Base-by-base conservation (phyloP, 352 stramenopile genomes). In the Globisporangium okanoganense region DNA sequence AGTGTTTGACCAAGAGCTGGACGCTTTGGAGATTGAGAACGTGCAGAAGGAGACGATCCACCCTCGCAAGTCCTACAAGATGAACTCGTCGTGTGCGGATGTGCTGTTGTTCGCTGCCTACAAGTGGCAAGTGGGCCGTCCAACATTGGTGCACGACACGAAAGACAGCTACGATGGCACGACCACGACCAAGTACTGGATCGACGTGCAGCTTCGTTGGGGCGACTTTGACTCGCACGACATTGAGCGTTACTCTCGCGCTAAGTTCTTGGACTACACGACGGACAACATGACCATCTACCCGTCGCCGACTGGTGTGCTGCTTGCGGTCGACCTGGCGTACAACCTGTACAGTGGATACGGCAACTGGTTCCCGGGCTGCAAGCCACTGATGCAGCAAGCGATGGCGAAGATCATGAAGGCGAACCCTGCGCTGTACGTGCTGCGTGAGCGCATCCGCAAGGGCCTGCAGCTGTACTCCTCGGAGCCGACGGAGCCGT, bases 381-480 rank as follows among this genome's bases (percentile, higher is more conserved):
- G 93, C 61, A 99, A 99, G 74, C 97, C 97, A 7, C 79, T 99
- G 9, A 90, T 99, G 74, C 97, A 99, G 72, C 97, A 99, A 87
- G 97, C 97, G 8, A 99, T 99, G 97, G 97, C 97, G 36, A 99
- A 99, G 83, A 99, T 99, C 71, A 99, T 99, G 84, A 99, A 99
- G 82, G 97, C 97, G 2, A 99, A 99, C 74, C 98, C 98, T 41
- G 97, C 98, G 29, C 77, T 99, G 55, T 99, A 99, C 75, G 98
- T 99, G 41, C 83, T 99, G 29, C 90, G 98, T 50, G 98, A 99
- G 72, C 96, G 98, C 60, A 99, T 99, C 71, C 95, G 98, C 58
- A 99, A 99, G 83, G 97, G 97, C 58, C 79, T 99, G 38, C 98
- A 99, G 68, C 72, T 99, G 24, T 99, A 99, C 75, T 99, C 95